Percentiles rank a stretch among this genome's conserved stretches.
Evolutionary conservation across 1,284 basidiomycete genomes (phyloP).

Genomic region (Marasmius oreades): DNA sequence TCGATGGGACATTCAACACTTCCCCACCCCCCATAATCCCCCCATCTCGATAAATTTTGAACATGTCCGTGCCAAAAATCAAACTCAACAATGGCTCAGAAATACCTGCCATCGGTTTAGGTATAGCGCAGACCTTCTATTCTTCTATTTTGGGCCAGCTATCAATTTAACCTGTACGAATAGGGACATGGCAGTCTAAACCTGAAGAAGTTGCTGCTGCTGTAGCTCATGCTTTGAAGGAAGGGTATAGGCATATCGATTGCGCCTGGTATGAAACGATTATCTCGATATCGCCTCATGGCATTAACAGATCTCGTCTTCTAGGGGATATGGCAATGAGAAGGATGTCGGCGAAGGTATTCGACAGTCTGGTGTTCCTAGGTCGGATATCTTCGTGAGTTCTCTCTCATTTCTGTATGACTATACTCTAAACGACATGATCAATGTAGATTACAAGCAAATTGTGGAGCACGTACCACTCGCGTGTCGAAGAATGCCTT

Average conservation of each 20-base stretch:
- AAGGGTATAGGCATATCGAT: constrained; percentile 78
- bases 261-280: constrained; percentile 57
- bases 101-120: constrained; percentile 74
- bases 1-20: neutral
- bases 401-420: neutral
- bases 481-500: constrained; percentile 70
- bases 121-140: constrained; percentile 32
- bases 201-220: constrained; percentile 67
- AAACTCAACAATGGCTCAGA: constrained; percentile 65
- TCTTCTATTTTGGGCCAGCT: neutral
- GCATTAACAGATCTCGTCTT: constrained; percentile 19
- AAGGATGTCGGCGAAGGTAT: constrained; percentile 85
- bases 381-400: constrained; percentile 79
- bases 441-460: constrained; percentile 59
- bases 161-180: neutral
- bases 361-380: constrained; percentile 70
- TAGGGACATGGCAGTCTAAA: constrained; percentile 80
- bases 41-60: neutral
- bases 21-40: neutral
- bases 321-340: constrained; percentile 71
- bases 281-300: constrained; percentile 24
- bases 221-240: constrained; percentile 71
- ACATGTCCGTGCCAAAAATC: constrained; percentile 46
- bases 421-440: constrained; percentile 2
- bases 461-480: constrained; percentile 71